These are phyloP conservation scores for Blastobotrys proliferans DNA, from an alignment of 1,139 yeast species.

Conservation along the genomic window DNA sequence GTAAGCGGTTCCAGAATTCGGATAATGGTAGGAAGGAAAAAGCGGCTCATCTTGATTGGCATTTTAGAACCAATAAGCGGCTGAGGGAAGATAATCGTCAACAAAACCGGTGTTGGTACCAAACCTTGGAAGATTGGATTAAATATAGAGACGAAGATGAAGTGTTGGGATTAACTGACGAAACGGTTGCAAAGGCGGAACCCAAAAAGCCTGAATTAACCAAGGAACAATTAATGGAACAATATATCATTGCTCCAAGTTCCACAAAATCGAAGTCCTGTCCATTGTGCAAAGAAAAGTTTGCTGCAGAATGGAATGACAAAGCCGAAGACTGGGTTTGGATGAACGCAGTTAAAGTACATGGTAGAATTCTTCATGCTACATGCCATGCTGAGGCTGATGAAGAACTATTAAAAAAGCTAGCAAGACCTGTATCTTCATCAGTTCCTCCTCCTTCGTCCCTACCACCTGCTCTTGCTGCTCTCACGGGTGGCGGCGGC, in stretches of 20 bases:
- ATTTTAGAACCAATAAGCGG: slow-evolving; percentile 84
- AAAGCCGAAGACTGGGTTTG: slow-evolving; percentile 95
- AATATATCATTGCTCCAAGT: slow-evolving; percentile 56
- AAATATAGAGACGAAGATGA: slow-evolving; percentile 63
- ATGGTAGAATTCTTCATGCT: slow-evolving; percentile 68
- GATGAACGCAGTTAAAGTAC: slow-evolving; percentile 70
- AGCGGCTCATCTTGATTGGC: slow-evolving; percentile 86
- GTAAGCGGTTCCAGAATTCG: slow-evolving; percentile 72
- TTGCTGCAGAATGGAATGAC: slow-evolving; percentile 79
- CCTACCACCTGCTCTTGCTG: not conserved
- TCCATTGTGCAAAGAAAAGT: slow-evolving; percentile 80
- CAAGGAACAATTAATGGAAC: slow-evolving; percentile 25
- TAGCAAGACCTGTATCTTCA: too few relatives aligned
- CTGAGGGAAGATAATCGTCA: slow-evolving; percentile 48
- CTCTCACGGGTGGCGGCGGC: not conserved
- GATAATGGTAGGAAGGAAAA: slow-evolving; percentile 55
- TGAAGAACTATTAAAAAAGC: slow-evolving; percentile 29
- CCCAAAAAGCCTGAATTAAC: slow-evolving; percentile 10
- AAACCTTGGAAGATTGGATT: slow-evolving; percentile 71
- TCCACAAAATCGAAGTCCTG: slow-evolving; percentile 48
- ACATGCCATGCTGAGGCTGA: slow-evolving; percentile 75
- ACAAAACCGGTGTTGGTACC: slow-evolving; percentile 80
- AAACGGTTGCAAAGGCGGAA: slow-evolving; percentile 11
- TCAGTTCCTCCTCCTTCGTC: slow-evolving; percentile 1
- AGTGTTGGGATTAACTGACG: slow-evolving; percentile 36